Percentiles rank a stretch among this genome's conserved stretches.
Conservation (phyloP, 116 monocot genomes). For the Cymodocea nodosa region DNA sequence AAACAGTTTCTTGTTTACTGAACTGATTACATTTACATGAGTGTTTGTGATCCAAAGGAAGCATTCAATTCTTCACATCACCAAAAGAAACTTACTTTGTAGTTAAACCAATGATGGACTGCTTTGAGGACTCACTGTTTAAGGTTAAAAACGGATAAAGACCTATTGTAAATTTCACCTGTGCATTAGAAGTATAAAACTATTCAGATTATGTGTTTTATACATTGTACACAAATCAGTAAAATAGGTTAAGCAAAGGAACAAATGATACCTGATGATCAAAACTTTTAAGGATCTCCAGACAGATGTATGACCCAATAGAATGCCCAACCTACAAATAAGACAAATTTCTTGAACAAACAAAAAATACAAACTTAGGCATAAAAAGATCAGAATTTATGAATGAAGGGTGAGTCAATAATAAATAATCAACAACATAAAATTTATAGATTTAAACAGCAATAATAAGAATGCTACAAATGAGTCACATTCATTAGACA, state of each 20-base stretch:
- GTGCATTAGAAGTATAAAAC: constrained; percentile 1
- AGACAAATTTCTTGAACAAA: neutral
- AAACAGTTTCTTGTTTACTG: neutral
- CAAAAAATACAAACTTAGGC: constrained; percentile 2
- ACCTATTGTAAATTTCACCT: constrained; percentile 54
- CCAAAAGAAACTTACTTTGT: constrained; percentile 30
- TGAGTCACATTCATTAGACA: no score
- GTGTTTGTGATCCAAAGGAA: neutral
- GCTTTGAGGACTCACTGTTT: constrained; percentile 43
- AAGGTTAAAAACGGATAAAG: constrained; percentile 81
- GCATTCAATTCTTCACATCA: neutral
- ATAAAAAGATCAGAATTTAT: no score
- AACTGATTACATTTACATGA: neutral
- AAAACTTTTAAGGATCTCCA: constrained; percentile 61
- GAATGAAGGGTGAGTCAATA: no score
- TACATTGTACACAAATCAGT: neutral
- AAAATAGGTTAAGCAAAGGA: neutral
- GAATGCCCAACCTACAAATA: constrained; percentile 80
- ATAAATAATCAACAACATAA: no score
- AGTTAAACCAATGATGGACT: constrained; percentile 38
- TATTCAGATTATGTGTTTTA: neutral
- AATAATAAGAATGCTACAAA: no score
- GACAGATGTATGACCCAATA: constrained; percentile 70
- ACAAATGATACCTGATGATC: neutral
- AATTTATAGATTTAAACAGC: no score